These are phyloP conservation scores for Colletotrichum aenigma DNA, from an alignment of 2,329 filamentous ascomycete species.

Conservation along the genomic window DNA sequence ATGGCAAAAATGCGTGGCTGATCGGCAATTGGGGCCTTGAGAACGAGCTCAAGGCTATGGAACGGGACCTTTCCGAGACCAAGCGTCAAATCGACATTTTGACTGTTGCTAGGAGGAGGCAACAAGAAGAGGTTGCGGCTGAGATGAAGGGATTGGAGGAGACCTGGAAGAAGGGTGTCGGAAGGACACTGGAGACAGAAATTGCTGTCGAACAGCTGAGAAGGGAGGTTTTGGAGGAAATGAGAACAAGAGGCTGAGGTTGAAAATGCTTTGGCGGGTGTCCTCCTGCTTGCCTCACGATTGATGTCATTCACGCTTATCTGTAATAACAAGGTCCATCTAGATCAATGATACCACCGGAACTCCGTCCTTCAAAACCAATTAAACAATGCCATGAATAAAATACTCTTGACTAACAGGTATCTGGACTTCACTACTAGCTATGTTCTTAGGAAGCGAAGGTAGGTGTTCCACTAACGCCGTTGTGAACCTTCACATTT, in stretches of 20 bases:
- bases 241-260: slow-evolving; percentile 35
- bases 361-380: neutral
- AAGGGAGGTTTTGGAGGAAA: slow-evolving; percentile 68
- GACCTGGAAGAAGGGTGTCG: slow-evolving; percentile 79
- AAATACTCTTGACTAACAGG: slow-evolving; percentile 25
- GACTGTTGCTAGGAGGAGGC: slow-evolving; percentile 70
- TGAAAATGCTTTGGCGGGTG: neutral
- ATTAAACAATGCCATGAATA: neutral
- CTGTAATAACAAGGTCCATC: neutral
- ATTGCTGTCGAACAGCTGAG: slow-evolving; percentile 78
- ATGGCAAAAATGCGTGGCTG: slow-evolving; percentile 92
- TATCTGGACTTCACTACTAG: slow-evolving; percentile 37
- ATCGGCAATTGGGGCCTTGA: slow-evolving; percentile 83
- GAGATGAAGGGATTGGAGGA: slow-evolving; percentile 79
- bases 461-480: slow-evolving; percentile 31
- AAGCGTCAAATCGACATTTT: slow-evolving; percentile 75
- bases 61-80: slow-evolving; percentile 73
- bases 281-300: neutral
- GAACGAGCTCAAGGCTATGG: slow-evolving; percentile 69
- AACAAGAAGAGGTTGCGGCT: slow-evolving; percentile 72
- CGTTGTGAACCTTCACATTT: slow-evolving; percentile 12
- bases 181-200: slow-evolving; percentile 83
- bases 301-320: neutral
- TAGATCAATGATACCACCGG: slow-evolving; percentile 6
- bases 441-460: slow-evolving; percentile 37